Base-by-base conservation (phyloP, 2,329 filamentous ascomycete genomes). In the Laburnicola sp. region DNA sequence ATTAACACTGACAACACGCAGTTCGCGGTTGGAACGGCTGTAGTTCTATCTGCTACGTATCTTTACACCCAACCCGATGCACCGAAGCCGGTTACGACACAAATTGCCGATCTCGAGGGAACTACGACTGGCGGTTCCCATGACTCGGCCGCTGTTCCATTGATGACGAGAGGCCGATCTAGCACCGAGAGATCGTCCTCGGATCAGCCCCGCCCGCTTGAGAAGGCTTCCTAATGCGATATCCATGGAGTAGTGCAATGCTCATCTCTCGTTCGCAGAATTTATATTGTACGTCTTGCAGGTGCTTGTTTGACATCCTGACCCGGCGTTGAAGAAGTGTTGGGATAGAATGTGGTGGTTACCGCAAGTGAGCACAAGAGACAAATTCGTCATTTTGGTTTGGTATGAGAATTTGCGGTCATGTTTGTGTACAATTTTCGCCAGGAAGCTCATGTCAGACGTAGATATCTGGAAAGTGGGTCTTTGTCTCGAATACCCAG, bases 1-100 rank as follows among this genome's bases (percentile, higher is more conserved):
- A 11, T 46, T 59, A n/a, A n/a, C 23, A 11, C 58, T 61, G 34
- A 59, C 25, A 21, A 46, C 5, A 21, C 45, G 16, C 62, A 97
- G 92, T 96, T 96, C 71, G 65, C 96, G 32, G 54, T 91, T 43
- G 94, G 94, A 47, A 92, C 92, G 0, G 78, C 80, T 8, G 77
- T 94, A 42, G 92, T 97, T 6, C 76, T 97, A 0, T 80, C 84
- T 36, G 87, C 92, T 2, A 95, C 91, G 2, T 97, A 91, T 70
- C 79, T 97, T 11, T 97, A 96, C 77, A 91, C 84, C 54, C 81
- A 82, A 4, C 81, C 85, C 0, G 83, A 91, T 56, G 76, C 80
- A 54, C 40, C 54, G 25, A 73, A 79, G 47, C 82, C 85, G 11
- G 77, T 83, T 0, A 84, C 87, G 0, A 84, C 90, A 63, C 82